These are phyloP conservation scores for Nakaseomyces delphensis DNA, from an alignment of 1,139 yeast species.

Conservation along the genomic window DNA sequence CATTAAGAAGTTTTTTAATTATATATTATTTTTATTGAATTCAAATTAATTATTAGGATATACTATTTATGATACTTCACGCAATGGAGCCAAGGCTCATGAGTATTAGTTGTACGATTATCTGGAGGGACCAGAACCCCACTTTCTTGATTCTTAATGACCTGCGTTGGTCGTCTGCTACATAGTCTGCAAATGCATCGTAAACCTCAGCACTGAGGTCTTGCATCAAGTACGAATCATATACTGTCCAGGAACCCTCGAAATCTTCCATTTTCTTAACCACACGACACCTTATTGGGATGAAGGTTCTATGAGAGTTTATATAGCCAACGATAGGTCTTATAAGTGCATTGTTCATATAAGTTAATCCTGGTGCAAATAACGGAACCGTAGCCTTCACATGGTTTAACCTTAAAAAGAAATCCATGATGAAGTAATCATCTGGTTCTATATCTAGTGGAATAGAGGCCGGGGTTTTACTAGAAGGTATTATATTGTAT, in stretches of 20 bases:
- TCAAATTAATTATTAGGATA: too few species aligned
- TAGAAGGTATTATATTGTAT: conserved; percentile 16
- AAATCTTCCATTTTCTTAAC: conserved; percentile 73
- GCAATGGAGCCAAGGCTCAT: conserved; percentile 68
- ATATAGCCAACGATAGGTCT: conserved; percentile 94
- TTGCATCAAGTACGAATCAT: conserved; percentile 85
- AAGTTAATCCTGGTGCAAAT: conserved; percentile 73
- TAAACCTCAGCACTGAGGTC: conserved; percentile 85
- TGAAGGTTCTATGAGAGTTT: conserved; percentile 79
- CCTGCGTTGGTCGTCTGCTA: conserved; percentile 76
- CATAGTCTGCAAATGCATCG: conserved; percentile 82
- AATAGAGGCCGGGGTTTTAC: conserved; percentile 14
- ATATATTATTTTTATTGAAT: too few species aligned
- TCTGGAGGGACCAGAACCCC: conserved; percentile 88
- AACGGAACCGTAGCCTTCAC: conserved; percentile 85
- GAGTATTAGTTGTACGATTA: conserved; percentile 68
- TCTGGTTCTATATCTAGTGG: conserved; percentile 30
- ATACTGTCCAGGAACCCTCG: conserved; percentile 93
- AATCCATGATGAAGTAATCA: conserved; percentile 65
- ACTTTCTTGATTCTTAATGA: conserved; percentile 67
- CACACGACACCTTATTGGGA: conserved; percentile 80
- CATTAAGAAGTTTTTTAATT: too few species aligned
- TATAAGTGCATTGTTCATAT: conserved; percentile 81
- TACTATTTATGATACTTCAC: conserved; percentile 11
- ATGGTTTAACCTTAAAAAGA: conserved; percentile 68